Percentiles rank a stretch among this genome's conserved stretches.
These are phyloP conservation scores for Candida tibetensis DNA, from an alignment of 805 yeast genomes.

Conservation along the genomic window DNA sequence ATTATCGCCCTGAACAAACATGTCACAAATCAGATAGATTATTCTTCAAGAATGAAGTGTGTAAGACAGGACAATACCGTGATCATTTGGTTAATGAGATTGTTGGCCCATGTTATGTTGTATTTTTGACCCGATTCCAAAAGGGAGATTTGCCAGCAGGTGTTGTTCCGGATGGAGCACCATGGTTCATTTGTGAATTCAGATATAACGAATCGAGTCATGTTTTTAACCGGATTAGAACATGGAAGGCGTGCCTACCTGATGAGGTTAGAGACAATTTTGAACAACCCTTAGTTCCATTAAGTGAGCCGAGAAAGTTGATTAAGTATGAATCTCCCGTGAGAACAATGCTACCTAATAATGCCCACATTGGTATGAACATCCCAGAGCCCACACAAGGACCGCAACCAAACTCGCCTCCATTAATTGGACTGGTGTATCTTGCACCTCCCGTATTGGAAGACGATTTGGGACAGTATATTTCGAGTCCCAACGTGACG, in stretches of 20 bases:
- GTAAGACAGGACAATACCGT: conserved; percentile 94
- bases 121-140: conserved; percentile 89
- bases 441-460: conserved; percentile 68
- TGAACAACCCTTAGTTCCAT: conserved; percentile 71
- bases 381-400: conserved; percentile 82
- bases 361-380: conserved; percentile 69
- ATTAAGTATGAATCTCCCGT: conserved; percentile 83
- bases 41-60: conserved; percentile 91
- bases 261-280: conserved; percentile 88
- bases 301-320: conserved; percentile 62
- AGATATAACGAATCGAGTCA: conserved; percentile 90
- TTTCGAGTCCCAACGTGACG: conserved; percentile 39
- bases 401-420: conserved; percentile 79
- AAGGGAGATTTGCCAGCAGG: conserved; percentile 83
- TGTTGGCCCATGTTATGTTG: conserved; percentile 90
- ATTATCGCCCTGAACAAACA: conserved; percentile 95
- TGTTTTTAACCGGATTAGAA: conserved; percentile 88
- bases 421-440: conserved; percentile 90
- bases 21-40: conserved; percentile 88
- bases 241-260: conserved; percentile 98
- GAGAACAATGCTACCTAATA: conserved; percentile 69
- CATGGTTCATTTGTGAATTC: conserved; percentile 90
- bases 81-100: conserved; percentile 89
- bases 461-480: conserved; percentile 80
- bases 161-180: conserved; percentile 66